These are phyloP conservation scores for Boletellus ananiceps DNA, from an alignment of 768 basidiomycete genomes.

Conservation along the genomic window DNA sequence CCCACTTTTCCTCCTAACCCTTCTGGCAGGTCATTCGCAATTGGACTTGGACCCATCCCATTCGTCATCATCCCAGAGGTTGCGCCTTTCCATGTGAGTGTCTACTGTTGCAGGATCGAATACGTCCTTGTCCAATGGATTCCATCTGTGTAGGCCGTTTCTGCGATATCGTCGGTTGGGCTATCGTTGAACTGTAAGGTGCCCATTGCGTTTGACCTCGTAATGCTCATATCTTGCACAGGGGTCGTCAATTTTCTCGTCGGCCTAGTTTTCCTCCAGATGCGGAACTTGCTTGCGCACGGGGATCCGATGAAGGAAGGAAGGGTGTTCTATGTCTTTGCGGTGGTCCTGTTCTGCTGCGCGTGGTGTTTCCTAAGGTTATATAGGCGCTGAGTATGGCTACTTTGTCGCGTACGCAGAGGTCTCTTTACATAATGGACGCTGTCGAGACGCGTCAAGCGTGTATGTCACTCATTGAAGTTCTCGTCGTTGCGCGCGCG, in stretches of 20 bases:
- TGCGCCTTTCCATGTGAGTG: constrained; percentile 69
- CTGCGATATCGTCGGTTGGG: constrained; percentile 69
- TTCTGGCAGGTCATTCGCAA: constrained; percentile 67
- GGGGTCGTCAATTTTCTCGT: constrained; percentile 87
- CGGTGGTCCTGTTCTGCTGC: constrained; percentile 42
- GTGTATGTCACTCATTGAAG: background rate
- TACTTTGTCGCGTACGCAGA: background rate
- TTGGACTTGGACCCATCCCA: constrained; percentile 88
- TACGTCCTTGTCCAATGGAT: background rate
- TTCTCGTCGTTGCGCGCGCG: constrained; percentile 6
- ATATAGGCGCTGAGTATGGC: constrained; percentile 19
- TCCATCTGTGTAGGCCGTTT: constrained; percentile 54
- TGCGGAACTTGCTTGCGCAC: constrained; percentile 68
- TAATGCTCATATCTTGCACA: constrained; percentile 24
- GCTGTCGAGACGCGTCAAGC: background rate
- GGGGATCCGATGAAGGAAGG: constrained; percentile 64
- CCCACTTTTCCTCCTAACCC: background rate
- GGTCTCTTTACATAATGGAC: constrained; percentile 22
- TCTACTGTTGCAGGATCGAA: background rate
- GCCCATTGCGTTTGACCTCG: background rate
- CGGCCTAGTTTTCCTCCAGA: constrained; percentile 78
- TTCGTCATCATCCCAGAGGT: constrained; percentile 92
- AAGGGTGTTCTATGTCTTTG: constrained; percentile 88
- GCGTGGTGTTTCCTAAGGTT: constrained; percentile 21
- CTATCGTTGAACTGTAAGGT: constrained; percentile 67